phyloP scores from a whole-genome alignment of 2,329 filamentous ascomycete genomes.

The Neopestalotiopsis rosae region DNA sequence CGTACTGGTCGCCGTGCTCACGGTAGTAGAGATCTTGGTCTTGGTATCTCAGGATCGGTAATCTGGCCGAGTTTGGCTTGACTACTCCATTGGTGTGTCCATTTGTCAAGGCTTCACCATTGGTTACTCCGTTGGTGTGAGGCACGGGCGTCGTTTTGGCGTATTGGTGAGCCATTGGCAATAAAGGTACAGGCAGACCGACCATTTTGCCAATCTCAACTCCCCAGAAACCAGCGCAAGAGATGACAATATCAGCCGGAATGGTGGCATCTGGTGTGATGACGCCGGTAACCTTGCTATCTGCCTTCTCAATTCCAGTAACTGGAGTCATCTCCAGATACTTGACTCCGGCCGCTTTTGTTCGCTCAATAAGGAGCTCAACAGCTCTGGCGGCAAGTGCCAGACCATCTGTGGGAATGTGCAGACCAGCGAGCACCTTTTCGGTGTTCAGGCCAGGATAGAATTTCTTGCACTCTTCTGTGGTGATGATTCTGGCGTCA shows the following conservation, averaged over 20 bases:
- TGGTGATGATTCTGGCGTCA: slow-evolving; percentile 54
- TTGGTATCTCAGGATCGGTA: slow-evolving; percentile 67
- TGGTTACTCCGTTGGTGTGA: slow-evolving; percentile 21
- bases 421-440: slow-evolving; percentile 61
- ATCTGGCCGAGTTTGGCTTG: slow-evolving; percentile 49
- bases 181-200: slow-evolving; percentile 60
- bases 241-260: slow-evolving; percentile 64
- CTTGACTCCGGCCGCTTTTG: slow-evolving; percentile 59
- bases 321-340: slow-evolving; percentile 63
- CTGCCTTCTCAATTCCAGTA: slow-evolving; percentile 57
- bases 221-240: slow-evolving; percentile 70
- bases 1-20: slow-evolving; percentile 66
- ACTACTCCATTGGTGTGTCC: neutral
- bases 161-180: slow-evolving; percentile 69
- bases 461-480: slow-evolving; percentile 55
- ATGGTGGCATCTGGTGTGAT: slow-evolving; percentile 52
- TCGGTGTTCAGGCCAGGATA: slow-evolving; percentile 61
- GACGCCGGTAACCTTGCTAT: slow-evolving; percentile 61
- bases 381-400: slow-evolving; percentile 66
- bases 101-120: neutral
- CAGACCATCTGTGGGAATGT: slow-evolving; percentile 66
- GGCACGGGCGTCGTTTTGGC: slow-evolving; percentile 62
- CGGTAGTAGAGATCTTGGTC: slow-evolving; percentile 70
- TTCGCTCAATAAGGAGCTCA: slow-evolving; percentile 64
- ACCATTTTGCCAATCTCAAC: slow-evolving; percentile 69